Evolutionary conservation across 257 asterid genomes (phyloP).

Genomic region (Knoxia roxburghii): DNA sequence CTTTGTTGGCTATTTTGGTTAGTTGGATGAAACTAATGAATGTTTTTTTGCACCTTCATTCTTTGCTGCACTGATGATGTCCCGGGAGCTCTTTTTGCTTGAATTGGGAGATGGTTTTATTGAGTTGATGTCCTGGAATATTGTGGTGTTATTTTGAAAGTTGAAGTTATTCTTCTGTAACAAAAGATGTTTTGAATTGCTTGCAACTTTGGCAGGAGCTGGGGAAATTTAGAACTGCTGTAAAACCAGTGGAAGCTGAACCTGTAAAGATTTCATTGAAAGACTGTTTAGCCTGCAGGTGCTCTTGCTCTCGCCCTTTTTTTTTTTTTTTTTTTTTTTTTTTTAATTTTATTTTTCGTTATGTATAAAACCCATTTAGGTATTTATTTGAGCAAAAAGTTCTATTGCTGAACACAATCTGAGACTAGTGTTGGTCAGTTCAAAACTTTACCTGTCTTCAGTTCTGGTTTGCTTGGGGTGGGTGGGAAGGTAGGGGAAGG

Average conservation of each 20-base stretch:
- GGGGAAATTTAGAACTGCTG: slow-evolving; percentile 40
- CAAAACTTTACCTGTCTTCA: background rate
- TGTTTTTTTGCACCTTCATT: background rate
- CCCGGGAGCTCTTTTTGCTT: background rate
- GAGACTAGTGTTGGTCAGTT: background rate
- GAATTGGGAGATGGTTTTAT: background rate
- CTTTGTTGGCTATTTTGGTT: background rate
- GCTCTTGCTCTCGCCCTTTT: background rate
- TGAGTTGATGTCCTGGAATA: background rate
- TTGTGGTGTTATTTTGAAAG: background rate
- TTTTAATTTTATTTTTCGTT: too few relatives aligned
- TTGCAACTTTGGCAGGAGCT: slow-evolving; percentile 34
- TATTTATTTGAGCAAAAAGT: background rate
- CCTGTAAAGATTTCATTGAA: slow-evolving; percentile 92
- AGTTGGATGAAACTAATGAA: background rate
- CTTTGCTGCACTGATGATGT: background rate
- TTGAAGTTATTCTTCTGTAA: background rate
- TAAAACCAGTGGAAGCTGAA: slow-evolving; percentile 52
- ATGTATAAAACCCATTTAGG: background rate
- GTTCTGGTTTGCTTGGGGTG: too few relatives aligned
- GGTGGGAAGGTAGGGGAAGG: background rate
- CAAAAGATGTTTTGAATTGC: background rate
- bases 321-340: background rate
- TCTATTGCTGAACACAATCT: background rate
- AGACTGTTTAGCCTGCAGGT: slow-evolving; percentile 99